phyloP scores from a whole-genome alignment of 2,329 filamentous ascomycete genomes.

The Hypocreales sp. region DNA sequence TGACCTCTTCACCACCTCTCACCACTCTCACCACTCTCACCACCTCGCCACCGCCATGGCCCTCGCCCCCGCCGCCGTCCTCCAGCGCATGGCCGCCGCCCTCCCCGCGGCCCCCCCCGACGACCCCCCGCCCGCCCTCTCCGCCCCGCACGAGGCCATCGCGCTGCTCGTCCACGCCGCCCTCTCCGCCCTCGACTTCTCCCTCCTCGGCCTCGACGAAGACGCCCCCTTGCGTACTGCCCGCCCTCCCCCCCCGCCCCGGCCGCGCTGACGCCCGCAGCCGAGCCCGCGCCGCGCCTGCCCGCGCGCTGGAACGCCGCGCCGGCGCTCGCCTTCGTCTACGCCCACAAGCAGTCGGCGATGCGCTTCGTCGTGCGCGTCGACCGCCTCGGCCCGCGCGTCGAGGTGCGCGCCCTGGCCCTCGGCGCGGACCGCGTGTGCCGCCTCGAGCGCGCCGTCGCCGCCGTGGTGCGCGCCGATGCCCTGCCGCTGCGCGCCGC shows the following conservation, averaged over 20 bases:
- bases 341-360: slow-evolving; percentile 71
- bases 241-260: not conserved
- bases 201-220: slow-evolving; percentile 70
- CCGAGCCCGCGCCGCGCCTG: slow-evolving; percentile 46
- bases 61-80: slow-evolving; percentile 18
- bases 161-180: slow-evolving; percentile 74
- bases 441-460: slow-evolving; percentile 53
- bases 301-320: slow-evolving; percentile 68
- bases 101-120: slow-evolving; percentile 35
- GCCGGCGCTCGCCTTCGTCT: slow-evolving; percentile 65
- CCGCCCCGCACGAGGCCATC: slow-evolving; percentile 65
- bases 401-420: slow-evolving; percentile 68
- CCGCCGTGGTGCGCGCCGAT: slow-evolving; percentile 56
- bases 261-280: too few relatives aligned
- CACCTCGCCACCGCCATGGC: not conserved
- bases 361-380: slow-evolving; percentile 74
- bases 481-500: slow-evolving; percentile 39
- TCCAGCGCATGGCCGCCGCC: slow-evolving; percentile 42
- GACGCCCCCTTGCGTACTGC: slow-evolving; percentile 54
- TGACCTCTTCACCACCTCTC: too few relatives aligned
- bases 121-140: slow-evolving; percentile 46
- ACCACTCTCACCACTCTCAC: too few relatives aligned
- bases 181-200: slow-evolving; percentile 67
- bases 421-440: slow-evolving; percentile 69
- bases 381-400: slow-evolving; percentile 67